Base-by-base conservation (phyloP, 2,329 filamentous ascomycete genomes). In the Trichoderma koningiopsis region DNA sequence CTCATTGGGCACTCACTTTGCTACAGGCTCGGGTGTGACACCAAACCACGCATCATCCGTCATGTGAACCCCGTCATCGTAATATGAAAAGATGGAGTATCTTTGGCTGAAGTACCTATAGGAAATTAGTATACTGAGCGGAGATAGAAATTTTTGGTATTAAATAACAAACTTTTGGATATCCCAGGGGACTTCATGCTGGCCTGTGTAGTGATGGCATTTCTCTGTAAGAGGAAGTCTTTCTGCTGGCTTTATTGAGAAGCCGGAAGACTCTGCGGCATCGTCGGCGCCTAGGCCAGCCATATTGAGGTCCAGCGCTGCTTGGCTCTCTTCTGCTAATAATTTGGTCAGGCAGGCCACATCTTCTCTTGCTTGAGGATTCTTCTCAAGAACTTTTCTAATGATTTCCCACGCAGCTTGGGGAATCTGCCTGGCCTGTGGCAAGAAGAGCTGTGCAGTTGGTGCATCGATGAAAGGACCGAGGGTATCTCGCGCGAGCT, bases 21-120 rank as follows among this genome's bases (percentile, higher is more conserved):
- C 96, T 33, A 99, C 88, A 5, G 92, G 92, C 79, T 99, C 95
- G 16, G 96, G 94, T 0, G 96, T 99, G 8, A 98, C 94, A 68
- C 94, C 96, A 78, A 96, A 99, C 96, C 96, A 99, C 66, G 94
- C 92, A 81, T 95, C 91, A 78, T 97, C 90, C 0, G 96, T 99
- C 85, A 99, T 89, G 84, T 89, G 91, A 73, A 99, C 87, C 68
- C 94, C 95, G 70, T 94, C 87, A 77, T 97, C 91, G 77, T 97
- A 99, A 74, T 86, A 87, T 19, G 91, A 90, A 81, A 97, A 99
- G 73, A 99, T 92, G 64, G 89, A 91, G 79, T 96, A 90, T 70
- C 96, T 88, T 76, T 98, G 94, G 19, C 91, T 86, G 88, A 93
- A 99, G 81, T 99, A 99, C 78, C 94, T 96, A 37, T 31, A 24